Percentiles rank a stretch among this genome's conserved stretches.
These are phyloP conservation scores for Starmera amethionina DNA, from an alignment of 805 yeast species.

Conservation along the genomic window DNA sequence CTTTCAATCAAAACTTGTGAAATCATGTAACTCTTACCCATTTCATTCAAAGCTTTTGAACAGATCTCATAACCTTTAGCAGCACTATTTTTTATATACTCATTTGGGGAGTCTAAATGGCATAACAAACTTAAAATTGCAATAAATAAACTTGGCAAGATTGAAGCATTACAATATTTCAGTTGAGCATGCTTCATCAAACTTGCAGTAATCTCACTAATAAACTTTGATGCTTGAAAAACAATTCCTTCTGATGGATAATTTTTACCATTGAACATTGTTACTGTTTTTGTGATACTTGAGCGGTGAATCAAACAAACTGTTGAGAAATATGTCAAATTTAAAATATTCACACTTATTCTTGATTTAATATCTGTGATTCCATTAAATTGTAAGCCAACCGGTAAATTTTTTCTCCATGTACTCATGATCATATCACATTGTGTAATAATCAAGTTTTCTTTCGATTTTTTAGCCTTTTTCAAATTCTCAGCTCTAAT, in stretches of 20 bases:
- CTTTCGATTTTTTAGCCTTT: conserved; percentile 35
- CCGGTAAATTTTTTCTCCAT: conserved; percentile 64
- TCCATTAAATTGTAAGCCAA: conserved; percentile 47
- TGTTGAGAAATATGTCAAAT: conserved; percentile 65
- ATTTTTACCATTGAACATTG: conserved; percentile 17
- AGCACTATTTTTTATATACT: conserved; percentile 27
- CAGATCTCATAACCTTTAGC: conserved; percentile 23
- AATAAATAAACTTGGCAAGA: conserved; percentile 47
- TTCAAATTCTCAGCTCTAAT: conserved; percentile 43
- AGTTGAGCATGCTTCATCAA: conserved; percentile 40
- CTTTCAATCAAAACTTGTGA: conserved; percentile 40
- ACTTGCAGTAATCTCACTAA: conserved; percentile 52
- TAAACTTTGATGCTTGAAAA: conserved; percentile 73
- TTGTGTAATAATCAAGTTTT: conserved; percentile 32
- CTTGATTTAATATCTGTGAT: conserved; percentile 34
- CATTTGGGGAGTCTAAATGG: conserved; percentile 39
- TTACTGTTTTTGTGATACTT: conserved; percentile 37
- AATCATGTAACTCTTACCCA: conserved; percentile 45
- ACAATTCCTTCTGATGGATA: conserved; percentile 47
- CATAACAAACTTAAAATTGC: conserved; percentile 66
- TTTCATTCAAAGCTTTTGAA: conserved; percentile 22
- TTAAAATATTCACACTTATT: conserved; percentile 47
- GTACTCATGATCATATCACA: conserved; percentile 71
- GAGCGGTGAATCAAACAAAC: conserved; percentile 64
- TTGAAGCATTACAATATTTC: conserved; percentile 45